Evolutionary conservation across 495 filamentous ascomycete genomes (phyloP).

Genomic region (Alectoria sarmentosa): DNA sequence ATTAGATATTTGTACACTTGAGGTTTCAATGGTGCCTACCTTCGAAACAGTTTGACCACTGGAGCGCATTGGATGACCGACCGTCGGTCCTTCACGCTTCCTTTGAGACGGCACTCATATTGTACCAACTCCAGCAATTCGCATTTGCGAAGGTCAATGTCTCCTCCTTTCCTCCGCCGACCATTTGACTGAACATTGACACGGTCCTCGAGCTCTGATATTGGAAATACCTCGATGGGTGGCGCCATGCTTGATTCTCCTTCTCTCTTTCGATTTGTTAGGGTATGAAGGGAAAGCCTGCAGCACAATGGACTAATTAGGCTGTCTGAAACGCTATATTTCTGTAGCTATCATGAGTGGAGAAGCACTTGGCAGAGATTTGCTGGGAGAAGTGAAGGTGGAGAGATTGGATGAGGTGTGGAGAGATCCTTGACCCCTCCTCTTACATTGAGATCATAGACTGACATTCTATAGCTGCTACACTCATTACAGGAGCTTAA

Average conservation of each 20-base stretch:
- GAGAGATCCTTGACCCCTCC: background rate
- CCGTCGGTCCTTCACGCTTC: conserved; percentile 39
- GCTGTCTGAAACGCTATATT: background rate
- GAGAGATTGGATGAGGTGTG: conserved; percentile 59
- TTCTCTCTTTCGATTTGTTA: background rate
- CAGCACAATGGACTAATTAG: background rate
- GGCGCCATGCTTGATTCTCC: conserved; percentile 48
- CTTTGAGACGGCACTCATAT: conserved; percentile 66
- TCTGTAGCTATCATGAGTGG: conserved; percentile 31
- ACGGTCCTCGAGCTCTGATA: conserved; percentile 41
- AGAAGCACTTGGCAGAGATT: conserved; percentile 49
- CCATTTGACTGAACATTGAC: conserved; percentile 43
- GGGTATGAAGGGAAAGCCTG: background rate
- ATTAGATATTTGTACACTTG: conserved; percentile 3
- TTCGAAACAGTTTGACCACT: conserved; percentile 69
- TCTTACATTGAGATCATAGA: background rate
- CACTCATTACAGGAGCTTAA: conserved; percentile 36
- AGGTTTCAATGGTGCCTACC: conserved; percentile 43
- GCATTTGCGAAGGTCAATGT: conserved; percentile 59
- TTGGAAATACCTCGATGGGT: conserved; percentile 48
- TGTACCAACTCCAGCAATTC: conserved; percentile 72
- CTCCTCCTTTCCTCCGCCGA: conserved; percentile 43
- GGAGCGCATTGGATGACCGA: conserved; percentile 63
- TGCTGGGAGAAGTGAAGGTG: conserved; percentile 60
- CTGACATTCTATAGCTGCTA: conserved; percentile 36